phyloP scores from a whole-genome alignment of 202 grass and related monocot species.

The Setaria italica region DNA sequence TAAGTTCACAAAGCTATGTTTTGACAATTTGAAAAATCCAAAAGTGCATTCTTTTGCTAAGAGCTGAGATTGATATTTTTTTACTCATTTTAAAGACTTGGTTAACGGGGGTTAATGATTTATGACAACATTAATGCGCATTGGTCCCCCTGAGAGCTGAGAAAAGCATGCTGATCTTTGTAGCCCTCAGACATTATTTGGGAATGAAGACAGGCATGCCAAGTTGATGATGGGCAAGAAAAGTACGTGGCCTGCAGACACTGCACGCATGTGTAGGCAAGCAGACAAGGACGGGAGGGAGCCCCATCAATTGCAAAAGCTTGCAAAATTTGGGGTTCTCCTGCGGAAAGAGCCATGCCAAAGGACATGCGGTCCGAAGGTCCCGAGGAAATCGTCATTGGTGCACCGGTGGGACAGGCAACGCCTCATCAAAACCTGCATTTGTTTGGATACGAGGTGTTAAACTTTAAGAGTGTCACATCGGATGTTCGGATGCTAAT shows the following conservation, averaged over 20 bases:
- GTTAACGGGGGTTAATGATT: background rate
- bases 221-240: slow-evolving; percentile 30
- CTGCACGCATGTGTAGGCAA: background rate
- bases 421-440: background rate
- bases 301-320: background rate
- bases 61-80: background rate
- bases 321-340: slow-evolving; percentile 7
- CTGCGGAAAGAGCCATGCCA: background rate
- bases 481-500: too few relatives aligned
- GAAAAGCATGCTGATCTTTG: background rate
- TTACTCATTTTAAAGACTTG: background rate
- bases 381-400: slow-evolving; percentile 14
- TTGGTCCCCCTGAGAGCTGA: background rate
- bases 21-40: background rate
- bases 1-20: background rate
- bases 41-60: background rate
- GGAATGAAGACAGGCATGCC: background rate
- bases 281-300: slow-evolving; percentile 13
- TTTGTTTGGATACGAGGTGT: too few relatives aligned
- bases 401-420: background rate
- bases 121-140: background rate
- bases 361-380: background rate
- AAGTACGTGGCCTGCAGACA: slow-evolving; percentile 32
- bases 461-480: too few relatives aligned
- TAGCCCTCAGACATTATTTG: background rate